Conservation (phyloP, 1,139 yeast genomes). For the Citeromyces hawaiiensis region DNA sequence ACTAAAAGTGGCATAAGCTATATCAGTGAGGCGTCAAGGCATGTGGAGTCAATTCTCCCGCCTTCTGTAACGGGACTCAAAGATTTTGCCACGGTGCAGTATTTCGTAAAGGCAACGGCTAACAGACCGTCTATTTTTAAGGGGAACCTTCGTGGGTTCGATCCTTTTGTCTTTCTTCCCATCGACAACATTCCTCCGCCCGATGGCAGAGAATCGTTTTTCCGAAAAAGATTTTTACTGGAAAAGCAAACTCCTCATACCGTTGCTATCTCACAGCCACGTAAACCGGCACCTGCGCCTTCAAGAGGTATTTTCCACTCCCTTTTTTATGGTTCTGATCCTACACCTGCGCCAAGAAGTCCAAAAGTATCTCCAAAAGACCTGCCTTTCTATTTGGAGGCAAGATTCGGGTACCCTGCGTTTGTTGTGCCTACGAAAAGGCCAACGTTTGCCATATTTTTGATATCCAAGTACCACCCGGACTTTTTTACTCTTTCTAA, state of each 20-base stretch:
- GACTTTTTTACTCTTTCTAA: slow-evolving; percentile 22
- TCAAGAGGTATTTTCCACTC: slow-evolving; percentile 13
- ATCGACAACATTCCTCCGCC: slow-evolving; percentile 28
- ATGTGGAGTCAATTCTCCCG: slow-evolving; percentile 32
- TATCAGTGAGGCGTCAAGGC: slow-evolving; percentile 17
- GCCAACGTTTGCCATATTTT: slow-evolving; percentile 25
- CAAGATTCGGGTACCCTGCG: slow-evolving; percentile 32
- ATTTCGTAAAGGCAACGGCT: slow-evolving; percentile 48
- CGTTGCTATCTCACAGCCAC: slow-evolving; percentile 7
- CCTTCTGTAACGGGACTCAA: slow-evolving; percentile 40
- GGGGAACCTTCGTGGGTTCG: slow-evolving; percentile 30
- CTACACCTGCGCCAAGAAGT: slow-evolving; percentile 8
- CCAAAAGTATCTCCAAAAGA: slow-evolving; percentile 23
- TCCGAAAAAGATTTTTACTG: slow-evolving; percentile 15
- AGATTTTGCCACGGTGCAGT: slow-evolving; percentile 31
- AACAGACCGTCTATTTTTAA: slow-evolving; percentile 39
- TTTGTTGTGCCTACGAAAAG: slow-evolving; percentile 26
- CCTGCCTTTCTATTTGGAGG: slow-evolving; percentile 32
- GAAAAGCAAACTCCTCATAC: background rate
- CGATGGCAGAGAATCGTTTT: slow-evolving; percentile 25
- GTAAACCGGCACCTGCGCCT: slow-evolving; percentile 3
- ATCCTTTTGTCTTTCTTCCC: slow-evolving; percentile 42
- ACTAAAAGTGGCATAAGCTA: slow-evolving; percentile 12
- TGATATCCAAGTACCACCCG: slow-evolving; percentile 25
- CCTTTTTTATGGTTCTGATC: slow-evolving; percentile 9